Evolutionary conservation across 179 eudicot genomes (phyloP).

Genomic region (Patellifolia procumbens): DNA sequence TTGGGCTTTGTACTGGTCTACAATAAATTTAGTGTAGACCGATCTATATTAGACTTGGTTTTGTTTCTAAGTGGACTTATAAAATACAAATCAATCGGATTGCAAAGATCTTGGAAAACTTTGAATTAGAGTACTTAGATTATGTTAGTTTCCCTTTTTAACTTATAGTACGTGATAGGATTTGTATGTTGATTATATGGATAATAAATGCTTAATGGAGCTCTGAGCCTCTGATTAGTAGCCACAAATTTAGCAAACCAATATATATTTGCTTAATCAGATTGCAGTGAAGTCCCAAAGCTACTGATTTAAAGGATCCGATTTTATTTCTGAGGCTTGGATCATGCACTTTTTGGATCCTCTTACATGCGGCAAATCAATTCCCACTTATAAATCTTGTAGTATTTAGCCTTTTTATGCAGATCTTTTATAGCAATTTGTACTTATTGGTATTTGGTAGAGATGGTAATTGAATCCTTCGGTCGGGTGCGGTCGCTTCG

Average conservation of each 20-base stretch:
- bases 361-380: background rate
- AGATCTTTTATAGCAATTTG: background rate
- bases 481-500: no score
- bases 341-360: background rate
- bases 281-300: slow-evolving; percentile 15
- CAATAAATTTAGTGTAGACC: no score
- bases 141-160: background rate
- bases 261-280: slow-evolving; percentile 23
- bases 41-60: no score
- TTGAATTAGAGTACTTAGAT: background rate
- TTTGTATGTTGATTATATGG: background rate
- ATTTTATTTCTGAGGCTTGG: no score
- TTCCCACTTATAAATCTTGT: slow-evolving; percentile 1
- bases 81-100: background rate
- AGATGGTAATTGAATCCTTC: no score
- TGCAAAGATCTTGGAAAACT: background rate
- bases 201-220: slow-evolving; percentile 6
- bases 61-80: background rate
- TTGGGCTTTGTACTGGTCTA: no score
- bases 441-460: background rate
- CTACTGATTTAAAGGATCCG: background rate
- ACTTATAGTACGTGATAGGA: background rate
- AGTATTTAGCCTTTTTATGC: background rate
- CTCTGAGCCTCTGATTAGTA: slow-evolving; percentile 28
- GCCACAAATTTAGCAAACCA: slow-evolving; percentile 16